Percentiles rank a stretch among this genome's conserved stretches.
These are phyloP conservation scores for Schwanniomyces sp. DNA, from an alignment of 805 yeast species.

Conservation along the genomic window DNA sequence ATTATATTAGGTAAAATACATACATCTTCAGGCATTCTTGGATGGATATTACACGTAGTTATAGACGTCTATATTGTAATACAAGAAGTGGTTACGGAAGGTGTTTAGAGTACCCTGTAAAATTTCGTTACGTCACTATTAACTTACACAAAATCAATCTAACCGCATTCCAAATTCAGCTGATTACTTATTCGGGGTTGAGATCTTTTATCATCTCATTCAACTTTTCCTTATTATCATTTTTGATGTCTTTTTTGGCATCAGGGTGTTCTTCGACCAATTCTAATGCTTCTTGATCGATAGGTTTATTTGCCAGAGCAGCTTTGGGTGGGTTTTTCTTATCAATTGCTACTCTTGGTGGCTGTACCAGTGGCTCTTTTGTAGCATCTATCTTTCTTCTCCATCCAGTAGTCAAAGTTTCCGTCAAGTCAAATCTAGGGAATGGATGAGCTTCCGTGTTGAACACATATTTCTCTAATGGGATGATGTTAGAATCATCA, in stretches of 20 bases:
- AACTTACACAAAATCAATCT: conserved; percentile 1
- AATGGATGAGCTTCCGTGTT: conserved; percentile 94
- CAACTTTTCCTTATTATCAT: conserved; percentile 24
- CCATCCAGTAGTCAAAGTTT: conserved; percentile 65
- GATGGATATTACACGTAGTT: not conserved
- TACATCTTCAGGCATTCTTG: conserved; percentile 15
- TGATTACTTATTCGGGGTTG: not conserved
- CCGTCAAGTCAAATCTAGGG: conserved; percentile 62
- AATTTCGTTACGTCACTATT: conserved; percentile 1
- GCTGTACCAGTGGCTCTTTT: conserved; percentile 14
- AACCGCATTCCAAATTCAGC: not conserved
- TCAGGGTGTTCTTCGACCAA: conserved; percentile 35
- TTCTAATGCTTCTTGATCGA: conserved; percentile 33
- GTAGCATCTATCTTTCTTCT: conserved; percentile 30
- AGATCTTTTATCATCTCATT: conserved; percentile 16
- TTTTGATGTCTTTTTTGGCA: conserved; percentile 23
- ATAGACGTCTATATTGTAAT: not conserved
- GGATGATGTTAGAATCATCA: conserved; percentile 63
- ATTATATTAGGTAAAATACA: conserved; percentile 4
- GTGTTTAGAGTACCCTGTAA: not conserved
- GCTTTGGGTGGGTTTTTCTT: conserved; percentile 38
- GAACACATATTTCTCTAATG: conserved; percentile 70
- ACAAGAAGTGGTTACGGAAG: not conserved
- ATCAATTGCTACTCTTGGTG: conserved; percentile 14
- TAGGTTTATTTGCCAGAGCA: conserved; percentile 39